Conservation (phyloP, 2,329 filamentous ascomycete genomes). For the Pyrenophora teres region DNA sequence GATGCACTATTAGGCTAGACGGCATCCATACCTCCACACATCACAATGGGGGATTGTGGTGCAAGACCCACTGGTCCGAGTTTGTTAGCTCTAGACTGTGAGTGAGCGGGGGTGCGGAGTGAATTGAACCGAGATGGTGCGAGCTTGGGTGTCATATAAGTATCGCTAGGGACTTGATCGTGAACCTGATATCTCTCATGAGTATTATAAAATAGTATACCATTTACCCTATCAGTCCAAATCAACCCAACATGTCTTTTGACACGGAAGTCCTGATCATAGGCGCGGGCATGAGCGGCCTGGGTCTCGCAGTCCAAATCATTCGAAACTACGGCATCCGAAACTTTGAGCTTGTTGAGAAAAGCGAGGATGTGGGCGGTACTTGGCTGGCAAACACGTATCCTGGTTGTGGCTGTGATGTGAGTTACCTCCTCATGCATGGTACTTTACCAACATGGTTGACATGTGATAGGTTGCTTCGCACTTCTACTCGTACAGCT, state of each 20-base stretch:
- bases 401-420: conserved; percentile 44
- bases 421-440: conserved; percentile 6
- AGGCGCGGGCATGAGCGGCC: conserved; percentile 55
- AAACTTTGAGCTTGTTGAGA: conserved; percentile 53
- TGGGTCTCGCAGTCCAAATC: conserved; percentile 55
- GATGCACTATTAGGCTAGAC: background rate
- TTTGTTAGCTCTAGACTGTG: background rate
- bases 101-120: background rate
- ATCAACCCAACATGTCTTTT: conserved; percentile 34
- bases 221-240: background rate
- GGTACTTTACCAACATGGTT: background rate
- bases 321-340: conserved; percentile 46
- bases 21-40: conserved; percentile 7
- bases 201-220: background rate
- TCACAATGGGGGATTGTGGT: background rate
- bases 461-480: conserved; percentile 28
- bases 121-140: background rate
- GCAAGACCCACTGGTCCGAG: background rate
- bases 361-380: conserved; percentile 46
- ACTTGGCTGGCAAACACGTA: conserved; percentile 44
- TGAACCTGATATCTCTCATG: background rate
- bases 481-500: conserved; percentile 67
- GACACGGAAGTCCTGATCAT: conserved; percentile 57
- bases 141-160: conserved; percentile 8
- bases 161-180: background rate